Evolutionary conservation across 371 early-diverging fungal species (phyloP).

Genomic region (Lichtheimia ornata): DNA sequence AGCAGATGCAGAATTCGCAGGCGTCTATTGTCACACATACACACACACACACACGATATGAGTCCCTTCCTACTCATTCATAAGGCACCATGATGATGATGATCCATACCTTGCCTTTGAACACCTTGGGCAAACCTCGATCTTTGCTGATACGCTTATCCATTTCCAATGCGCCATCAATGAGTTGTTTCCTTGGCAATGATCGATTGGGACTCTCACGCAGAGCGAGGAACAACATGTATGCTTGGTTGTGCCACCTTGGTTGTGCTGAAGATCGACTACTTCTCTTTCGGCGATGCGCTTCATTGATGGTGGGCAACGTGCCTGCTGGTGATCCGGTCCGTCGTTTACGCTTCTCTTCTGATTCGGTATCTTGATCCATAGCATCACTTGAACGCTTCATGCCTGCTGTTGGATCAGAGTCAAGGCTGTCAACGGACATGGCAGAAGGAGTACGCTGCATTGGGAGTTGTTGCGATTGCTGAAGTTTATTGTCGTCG

Average conservation of each 20-base stretch:
- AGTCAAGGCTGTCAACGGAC: not conserved
- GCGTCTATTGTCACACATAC: constrained; percentile 55
- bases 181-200: constrained; percentile 70
- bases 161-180: constrained; percentile 69
- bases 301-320: constrained; percentile 11
- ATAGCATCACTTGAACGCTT: constrained; percentile 15
- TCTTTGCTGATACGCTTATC: constrained; percentile 75
- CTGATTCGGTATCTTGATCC: constrained; percentile 9
- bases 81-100: not conserved
- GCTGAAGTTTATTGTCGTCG: not conserved
- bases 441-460: not conserved
- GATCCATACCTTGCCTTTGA: constrained; percentile 74
- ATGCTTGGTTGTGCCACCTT: constrained; percentile 87
- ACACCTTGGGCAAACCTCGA: constrained; percentile 71
- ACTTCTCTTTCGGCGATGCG: constrained; percentile 17
- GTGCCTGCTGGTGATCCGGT: constrained; percentile 9
- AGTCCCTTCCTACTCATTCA: not conserved
- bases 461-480: not conserved
- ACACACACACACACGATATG: not conserved
- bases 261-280: constrained; percentile 43
- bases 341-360: constrained; percentile 7
- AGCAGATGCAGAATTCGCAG: constrained; percentile 82
- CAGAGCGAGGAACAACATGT: constrained; percentile 78
- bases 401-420: constrained; percentile 11
- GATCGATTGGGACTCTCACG: constrained; percentile 66